Evolutionary conservation across 164 flowering plant genomes (phyloP), one percentile per base, ranked within the genome.

Genomic region (Vitis labrusca): DNA sequence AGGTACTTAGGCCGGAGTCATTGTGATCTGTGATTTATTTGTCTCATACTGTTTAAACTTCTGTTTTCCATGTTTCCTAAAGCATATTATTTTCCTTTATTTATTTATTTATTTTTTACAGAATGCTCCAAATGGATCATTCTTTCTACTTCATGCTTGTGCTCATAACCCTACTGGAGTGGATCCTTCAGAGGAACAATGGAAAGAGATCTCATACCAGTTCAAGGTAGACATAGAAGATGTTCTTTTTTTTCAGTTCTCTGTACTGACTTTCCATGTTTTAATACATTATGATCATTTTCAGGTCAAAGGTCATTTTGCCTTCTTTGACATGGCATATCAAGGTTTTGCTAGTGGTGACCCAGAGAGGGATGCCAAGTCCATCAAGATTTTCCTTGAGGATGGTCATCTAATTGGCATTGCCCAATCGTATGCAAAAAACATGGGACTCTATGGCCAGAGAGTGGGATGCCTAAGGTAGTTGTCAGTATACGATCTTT

Each of bases 151-250:
- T 65, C 99, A 95, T 80, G 99, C 99, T 9, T 95, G 98, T 83
- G 99, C 99, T 74, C 99, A 95, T 73, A 95, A 95, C 80, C 99
- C 99, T 67, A 95, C 99, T 71, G 99, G 99, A 68, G 99, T 95
- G 48, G 99, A 95, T 81, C 99, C 99, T 66, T 58, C 98, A 52
- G 96, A 85, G 74, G 94, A 90, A 72, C 97, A 95, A 64, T 95
- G 99, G 99, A 88, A 74, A 70, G 96, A 93, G 80, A 95, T 95
- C 67, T 95, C 98, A 10, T 61, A 87, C 73, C 92, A 82, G 74
- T 78, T 91, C 68, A 94, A 94, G 91, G 98, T 88, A 63, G 61
- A 53, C 10, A 14, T 44, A 10, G 13, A 6, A 14, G 11, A 64
- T 44, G 8, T 58, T 56, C 62, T 12, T 64, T 58, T 11, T 50